phyloP scores from a whole-genome alignment of 1,284 basidiomycete genomes.

The Tetrapyrgos nigripes region DNA sequence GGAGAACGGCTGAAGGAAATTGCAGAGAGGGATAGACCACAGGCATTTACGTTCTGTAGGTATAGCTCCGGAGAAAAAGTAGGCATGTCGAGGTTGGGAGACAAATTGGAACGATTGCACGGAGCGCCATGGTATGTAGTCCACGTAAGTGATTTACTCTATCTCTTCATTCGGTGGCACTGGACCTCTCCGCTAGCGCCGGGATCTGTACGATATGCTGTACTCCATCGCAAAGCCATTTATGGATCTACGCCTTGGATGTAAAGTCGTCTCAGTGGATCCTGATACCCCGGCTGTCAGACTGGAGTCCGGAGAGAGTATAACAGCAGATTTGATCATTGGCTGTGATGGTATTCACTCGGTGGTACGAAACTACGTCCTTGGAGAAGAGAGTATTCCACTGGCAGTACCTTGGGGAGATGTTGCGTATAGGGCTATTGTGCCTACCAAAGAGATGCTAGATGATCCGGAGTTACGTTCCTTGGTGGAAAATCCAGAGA shows the following conservation, averaged over 20 bases:
- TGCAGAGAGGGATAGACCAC: conserved; percentile 44
- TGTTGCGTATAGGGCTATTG: conserved; percentile 61
- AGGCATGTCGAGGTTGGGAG: conserved; percentile 14
- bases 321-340: conserved; percentile 54
- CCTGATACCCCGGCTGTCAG: conserved; percentile 42
- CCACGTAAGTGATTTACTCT: conserved; percentile 6
- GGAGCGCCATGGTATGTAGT: conserved; percentile 18
- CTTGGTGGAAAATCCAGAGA: conserved; percentile 45
- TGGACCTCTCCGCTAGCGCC: conserved; percentile 40
- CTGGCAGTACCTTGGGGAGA: conserved; percentile 55
- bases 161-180: background rate
- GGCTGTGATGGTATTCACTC: conserved; percentile 64
- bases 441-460: conserved; percentile 52
- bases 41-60: conserved; percentile 49
- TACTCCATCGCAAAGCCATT: conserved; percentile 47
- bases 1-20: conserved; percentile 45
- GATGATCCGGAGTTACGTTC: conserved; percentile 53
- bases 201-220: conserved; percentile 55
- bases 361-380: conserved; percentile 47
- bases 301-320: conserved; percentile 47
- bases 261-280: conserved; percentile 48
- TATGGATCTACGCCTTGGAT: conserved; percentile 46
- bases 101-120: conserved; percentile 12
- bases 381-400: conserved; percentile 44
- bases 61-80: conserved; percentile 25